These are phyloP conservation scores for Globisporangium orthogonon DNA, from an alignment of 352 stramenopile species.

Conservation along the genomic window DNA sequence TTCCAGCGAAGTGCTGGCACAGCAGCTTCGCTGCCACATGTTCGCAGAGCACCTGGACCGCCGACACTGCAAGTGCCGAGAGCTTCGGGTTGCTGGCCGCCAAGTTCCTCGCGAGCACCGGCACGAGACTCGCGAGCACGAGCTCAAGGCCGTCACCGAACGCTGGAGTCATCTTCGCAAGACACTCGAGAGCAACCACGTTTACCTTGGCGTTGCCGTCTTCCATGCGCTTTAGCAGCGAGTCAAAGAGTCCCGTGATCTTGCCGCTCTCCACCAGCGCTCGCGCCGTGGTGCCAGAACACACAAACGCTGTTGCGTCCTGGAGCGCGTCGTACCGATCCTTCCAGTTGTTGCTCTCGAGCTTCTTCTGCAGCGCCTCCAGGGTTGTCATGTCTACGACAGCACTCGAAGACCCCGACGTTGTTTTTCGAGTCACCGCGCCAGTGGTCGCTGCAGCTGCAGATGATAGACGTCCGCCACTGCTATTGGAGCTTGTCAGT, in stretches of 20 bases:
- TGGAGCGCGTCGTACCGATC: conserved; percentile 60
- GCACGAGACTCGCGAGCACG: conserved; percentile 48
- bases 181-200: conserved; percentile 45
- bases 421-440: not conserved
- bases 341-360: conserved; percentile 78
- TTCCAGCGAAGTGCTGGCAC: conserved; percentile 45
- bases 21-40: conserved; percentile 43
- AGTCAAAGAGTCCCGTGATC: conserved; percentile 61
- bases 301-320: conserved; percentile 32
- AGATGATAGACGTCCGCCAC: not conserved
- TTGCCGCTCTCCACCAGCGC: conserved; percentile 33
- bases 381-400: conserved; percentile 34
- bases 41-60: conserved; percentile 36
- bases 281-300: conserved; percentile 6
- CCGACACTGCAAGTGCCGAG: conserved; percentile 27
- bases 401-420: not conserved
- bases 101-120: conserved; percentile 48
- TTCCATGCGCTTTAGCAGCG: conserved; percentile 58
- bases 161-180: conserved; percentile 40
- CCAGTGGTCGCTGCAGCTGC: not conserved
- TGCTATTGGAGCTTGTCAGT: not conserved
- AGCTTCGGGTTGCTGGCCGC: conserved; percentile 50
- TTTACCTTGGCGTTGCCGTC: conserved; percentile 77
- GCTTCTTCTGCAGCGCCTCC: conserved; percentile 28
- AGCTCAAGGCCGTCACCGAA: conserved; percentile 52